These are phyloP conservation scores for Kodamaea sp. DNA, from an alignment of 1,139 yeast genomes.

Conservation along the genomic window DNA sequence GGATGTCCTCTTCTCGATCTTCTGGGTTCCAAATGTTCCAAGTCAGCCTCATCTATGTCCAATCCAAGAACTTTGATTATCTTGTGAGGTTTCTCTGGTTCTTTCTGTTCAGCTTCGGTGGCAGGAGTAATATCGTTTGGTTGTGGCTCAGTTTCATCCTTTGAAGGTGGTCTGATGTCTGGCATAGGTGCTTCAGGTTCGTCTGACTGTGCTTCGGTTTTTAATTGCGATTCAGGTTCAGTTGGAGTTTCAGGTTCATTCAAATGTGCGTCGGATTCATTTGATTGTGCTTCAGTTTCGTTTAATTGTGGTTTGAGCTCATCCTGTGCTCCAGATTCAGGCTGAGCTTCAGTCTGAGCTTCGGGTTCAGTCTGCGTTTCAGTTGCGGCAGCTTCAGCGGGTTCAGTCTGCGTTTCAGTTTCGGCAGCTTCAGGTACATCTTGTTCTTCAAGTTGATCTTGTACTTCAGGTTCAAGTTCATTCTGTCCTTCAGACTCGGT, in stretches of 20 bases:
- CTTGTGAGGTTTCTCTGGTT: conserved; percentile 9
- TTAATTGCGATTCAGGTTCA: background rate
- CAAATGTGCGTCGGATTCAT: background rate
- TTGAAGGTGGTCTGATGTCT: too few species aligned
- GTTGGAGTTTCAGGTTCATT: background rate
- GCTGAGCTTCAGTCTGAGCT: background rate
- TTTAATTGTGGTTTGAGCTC: background rate
- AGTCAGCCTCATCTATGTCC: conserved; percentile 12
- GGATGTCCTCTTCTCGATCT: conserved; percentile 13
- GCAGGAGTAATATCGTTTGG: too few species aligned
- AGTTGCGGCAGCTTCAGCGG: conserved; percentile 10
- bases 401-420: background rate
- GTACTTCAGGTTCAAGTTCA: background rate
- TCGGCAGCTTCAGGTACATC: conserved; percentile 2
- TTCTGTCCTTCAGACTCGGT: background rate
- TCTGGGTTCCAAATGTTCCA: conserved; percentile 11
- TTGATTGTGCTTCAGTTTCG: too few species aligned
- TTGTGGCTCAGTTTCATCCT: too few species aligned
- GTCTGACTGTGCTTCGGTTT: too few species aligned
- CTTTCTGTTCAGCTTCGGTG: conserved; percentile 1
- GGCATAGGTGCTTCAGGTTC: too few species aligned
- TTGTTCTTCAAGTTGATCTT: conserved; percentile 1
- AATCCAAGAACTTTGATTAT: conserved; percentile 15
- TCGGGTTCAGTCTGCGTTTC: conserved; percentile 1
- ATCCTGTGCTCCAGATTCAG: background rate